Conservation (phyloP, 1,139 yeast genomes). For the Hansenula sp. region DNA sequence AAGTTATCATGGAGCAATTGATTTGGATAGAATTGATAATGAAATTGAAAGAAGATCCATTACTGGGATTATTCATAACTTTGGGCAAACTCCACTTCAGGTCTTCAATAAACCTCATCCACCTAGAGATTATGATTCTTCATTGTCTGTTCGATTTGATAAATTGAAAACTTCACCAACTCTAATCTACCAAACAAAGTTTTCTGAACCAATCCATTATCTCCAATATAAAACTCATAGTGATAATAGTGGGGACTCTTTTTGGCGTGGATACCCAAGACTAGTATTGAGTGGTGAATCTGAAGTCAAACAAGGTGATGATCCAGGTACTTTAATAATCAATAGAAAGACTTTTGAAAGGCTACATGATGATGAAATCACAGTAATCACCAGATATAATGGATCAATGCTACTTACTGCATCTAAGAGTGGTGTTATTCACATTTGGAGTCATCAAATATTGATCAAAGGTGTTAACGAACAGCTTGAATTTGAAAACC, state of each 20-base stretch:
- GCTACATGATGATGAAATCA: constrained; percentile 24
- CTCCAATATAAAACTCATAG: constrained; percentile 22
- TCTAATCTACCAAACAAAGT: constrained; percentile 23
- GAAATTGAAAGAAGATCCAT: constrained; percentile 70
- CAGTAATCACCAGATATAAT: constrained; percentile 21
- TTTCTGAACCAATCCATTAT: constrained; percentile 18
- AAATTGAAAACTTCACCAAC: constrained; percentile 16
- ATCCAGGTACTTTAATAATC: constrained; percentile 20
- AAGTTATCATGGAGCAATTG: constrained; percentile 80
- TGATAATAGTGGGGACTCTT: constrained; percentile 21
- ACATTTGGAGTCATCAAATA: constrained; percentile 44
- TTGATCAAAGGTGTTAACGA: constrained; percentile 18
- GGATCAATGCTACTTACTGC: constrained; percentile 43
- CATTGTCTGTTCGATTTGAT: constrained; percentile 7
- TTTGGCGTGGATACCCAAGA: constrained; percentile 31
- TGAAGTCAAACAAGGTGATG: constrained; percentile 17
- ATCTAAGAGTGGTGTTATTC: constrained; percentile 50
- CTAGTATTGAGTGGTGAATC: constrained; percentile 31
- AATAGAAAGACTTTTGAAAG: constrained; percentile 23
- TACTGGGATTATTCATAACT: constrained; percentile 81
- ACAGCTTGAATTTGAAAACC: constrained; percentile 39
- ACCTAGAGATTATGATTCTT: constrained; percentile 29
- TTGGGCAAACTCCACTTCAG: constrained; percentile 84
- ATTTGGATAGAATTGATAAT: constrained; percentile 67
- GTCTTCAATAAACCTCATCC: constrained; percentile 67